Percentiles rank a stretch among this genome's conserved stretches.
phyloP scores from a whole-genome alignment of 2,329 filamentous ascomycete species.

The Elsinoe necatrix region DNA sequence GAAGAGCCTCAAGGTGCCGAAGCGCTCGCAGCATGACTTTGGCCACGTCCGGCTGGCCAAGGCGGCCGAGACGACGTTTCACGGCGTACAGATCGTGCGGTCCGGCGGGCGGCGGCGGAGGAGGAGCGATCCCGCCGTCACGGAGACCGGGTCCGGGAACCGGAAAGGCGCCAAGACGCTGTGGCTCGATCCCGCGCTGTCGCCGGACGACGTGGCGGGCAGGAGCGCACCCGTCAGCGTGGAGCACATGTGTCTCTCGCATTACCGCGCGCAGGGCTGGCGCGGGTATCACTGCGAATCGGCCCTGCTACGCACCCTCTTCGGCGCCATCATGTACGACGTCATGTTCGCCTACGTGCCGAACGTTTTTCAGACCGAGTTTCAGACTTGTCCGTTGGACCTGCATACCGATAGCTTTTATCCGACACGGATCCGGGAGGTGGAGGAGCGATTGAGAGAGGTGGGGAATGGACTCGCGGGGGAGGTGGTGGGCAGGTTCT shows the following conservation, averaged over 20 bases:
- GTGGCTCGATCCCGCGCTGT: constrained; percentile 64
- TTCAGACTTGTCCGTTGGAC: constrained; percentile 88
- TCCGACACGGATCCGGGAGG: constrained; percentile 73
- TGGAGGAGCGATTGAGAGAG: constrained; percentile 76
- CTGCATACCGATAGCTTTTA: constrained; percentile 91
- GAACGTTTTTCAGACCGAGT: constrained; percentile 94
- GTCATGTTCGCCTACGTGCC: constrained; percentile 87
- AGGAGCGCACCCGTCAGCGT: constrained; percentile 45
- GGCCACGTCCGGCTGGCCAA: constrained; percentile 70
- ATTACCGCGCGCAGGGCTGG: constrained; percentile 76
- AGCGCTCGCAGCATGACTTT: constrained; percentile 86
- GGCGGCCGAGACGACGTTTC: constrained; percentile 64
- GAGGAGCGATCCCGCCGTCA: constrained; percentile 20
- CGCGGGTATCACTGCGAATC: constrained; percentile 94
- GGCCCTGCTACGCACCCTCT: constrained; percentile 79
- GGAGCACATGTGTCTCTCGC: constrained; percentile 85
- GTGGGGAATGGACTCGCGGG: constrained; percentile 75
- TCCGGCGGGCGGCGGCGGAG: neutral
- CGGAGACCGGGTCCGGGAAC: constrained; percentile 29
- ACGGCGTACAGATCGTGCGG: constrained; percentile 63
- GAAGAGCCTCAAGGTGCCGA: constrained; percentile 70
- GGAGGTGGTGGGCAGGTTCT: constrained; percentile 57
- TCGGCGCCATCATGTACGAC: constrained; percentile 81
- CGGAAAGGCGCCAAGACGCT: constrained; percentile 60
- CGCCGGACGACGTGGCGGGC: neutral